Conservation (phyloP, 192 early-diverging fungal species). For the Coemansia sp. region DNA sequence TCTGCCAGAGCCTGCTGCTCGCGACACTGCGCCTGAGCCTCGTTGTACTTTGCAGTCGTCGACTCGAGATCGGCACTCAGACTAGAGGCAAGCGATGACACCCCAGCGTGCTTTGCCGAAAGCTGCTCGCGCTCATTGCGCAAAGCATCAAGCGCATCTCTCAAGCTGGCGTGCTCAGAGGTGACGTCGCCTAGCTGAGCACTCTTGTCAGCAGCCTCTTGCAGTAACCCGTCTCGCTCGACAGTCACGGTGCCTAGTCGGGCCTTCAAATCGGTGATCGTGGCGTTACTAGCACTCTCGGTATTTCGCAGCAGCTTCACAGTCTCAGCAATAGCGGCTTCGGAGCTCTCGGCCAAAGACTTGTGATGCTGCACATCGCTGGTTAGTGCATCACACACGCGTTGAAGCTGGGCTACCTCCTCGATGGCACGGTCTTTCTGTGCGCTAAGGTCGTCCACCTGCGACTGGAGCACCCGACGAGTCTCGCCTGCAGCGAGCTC, state of each 20-base stretch:
- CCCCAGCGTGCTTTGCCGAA: neutral
- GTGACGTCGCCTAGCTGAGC: neutral
- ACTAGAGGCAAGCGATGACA: neutral
- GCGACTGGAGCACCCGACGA: neutral
- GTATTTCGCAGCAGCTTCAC: neutral
- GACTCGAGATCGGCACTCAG: neutral
- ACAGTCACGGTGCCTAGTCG: neutral
- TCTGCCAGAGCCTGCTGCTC: neutral
- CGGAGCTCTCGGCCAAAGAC: neutral
- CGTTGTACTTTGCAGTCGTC: neutral
- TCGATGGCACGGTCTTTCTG: neutral
- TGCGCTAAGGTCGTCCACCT: conserved; percentile 4
- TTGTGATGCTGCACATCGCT: conserved; percentile 1
- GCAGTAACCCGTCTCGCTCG: conserved; percentile 4
- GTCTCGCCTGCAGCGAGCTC: neutral
- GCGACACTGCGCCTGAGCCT: neutral
- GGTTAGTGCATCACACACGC: neutral
- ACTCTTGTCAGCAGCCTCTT: neutral
- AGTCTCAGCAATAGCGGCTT: neutral
- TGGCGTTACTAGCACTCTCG: neutral
- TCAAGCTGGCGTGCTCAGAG: neutral
- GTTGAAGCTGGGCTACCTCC: neutral
- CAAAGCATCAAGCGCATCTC: conserved; percentile 1
- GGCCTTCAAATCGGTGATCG: neutral
- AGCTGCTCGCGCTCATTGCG: neutral